These are phyloP conservation scores for Aspergillus puulaauensis DNA, from an alignment of 2,329 filamentous ascomycete species.

Conservation along the genomic window DNA sequence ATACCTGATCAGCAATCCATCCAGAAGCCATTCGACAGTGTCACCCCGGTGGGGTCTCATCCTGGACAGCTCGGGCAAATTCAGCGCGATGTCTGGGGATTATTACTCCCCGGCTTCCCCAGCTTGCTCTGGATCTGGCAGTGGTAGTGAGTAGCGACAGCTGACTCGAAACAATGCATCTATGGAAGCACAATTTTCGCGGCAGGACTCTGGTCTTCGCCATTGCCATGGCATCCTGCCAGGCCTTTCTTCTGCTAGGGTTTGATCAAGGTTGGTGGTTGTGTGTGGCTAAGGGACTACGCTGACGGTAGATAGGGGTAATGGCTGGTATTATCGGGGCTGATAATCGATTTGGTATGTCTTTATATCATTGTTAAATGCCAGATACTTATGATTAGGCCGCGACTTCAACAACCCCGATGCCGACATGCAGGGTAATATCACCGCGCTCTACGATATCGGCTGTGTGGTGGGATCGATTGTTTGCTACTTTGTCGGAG, in stretches of 20 bases:
- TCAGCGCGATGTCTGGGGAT: neutral
- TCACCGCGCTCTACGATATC: constrained; percentile 30
- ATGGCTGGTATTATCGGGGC: constrained; percentile 45
- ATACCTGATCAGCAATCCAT: no score
- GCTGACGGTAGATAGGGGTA: constrained; percentile 10
- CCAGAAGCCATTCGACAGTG: no score
- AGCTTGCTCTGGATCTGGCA: no score
- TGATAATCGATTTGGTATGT: constrained; percentile 38
- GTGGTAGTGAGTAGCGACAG: no score
- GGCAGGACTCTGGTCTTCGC: constrained; percentile 21
- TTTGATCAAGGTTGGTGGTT: constrained; percentile 48
- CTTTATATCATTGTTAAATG: neutral
- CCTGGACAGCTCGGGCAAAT: neutral
- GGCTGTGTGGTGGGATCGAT: constrained; percentile 35
- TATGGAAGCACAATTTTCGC: constrained; percentile 24
- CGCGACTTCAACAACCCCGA: constrained; percentile 40
- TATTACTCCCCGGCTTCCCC: neutral
- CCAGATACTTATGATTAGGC: neutral
- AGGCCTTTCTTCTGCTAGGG: constrained; percentile 41
- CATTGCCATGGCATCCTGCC: constrained; percentile 40
- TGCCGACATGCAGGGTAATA: constrained; percentile 40
- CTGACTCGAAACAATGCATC: constrained; percentile 11
- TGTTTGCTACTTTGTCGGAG: constrained; percentile 38
- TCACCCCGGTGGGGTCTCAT: neutral
- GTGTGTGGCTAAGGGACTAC: no score